These are phyloP conservation scores for Aspergillus phoenicis DNA, from an alignment of 2,329 filamentous ascomycete genomes.

Conservation along the genomic window DNA sequence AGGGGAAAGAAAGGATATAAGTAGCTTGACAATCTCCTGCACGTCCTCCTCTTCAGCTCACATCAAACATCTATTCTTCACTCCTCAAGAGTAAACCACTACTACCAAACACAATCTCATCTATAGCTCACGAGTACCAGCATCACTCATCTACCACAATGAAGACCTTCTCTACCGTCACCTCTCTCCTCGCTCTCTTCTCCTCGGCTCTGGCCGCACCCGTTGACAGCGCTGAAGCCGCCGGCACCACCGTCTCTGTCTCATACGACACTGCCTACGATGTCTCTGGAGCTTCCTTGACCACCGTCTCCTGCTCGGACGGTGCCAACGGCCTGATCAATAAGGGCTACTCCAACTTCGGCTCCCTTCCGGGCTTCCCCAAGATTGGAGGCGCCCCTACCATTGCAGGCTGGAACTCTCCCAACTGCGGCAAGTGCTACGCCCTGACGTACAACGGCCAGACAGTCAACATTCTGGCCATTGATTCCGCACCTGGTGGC, in stretches of 20 bases:
- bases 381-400: constrained; percentile 54
- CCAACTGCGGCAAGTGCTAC: constrained; percentile 58
- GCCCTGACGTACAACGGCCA: constrained; percentile 49
- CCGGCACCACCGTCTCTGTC: constrained; percentile 49
- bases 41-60: neutral
- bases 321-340: constrained; percentile 37
- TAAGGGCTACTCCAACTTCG: constrained; percentile 45
- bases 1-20: constrained; percentile 1
- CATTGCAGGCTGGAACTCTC: constrained; percentile 50
- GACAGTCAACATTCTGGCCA: constrained; percentile 51
- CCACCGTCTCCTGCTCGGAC: constrained; percentile 50
- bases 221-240: constrained; percentile 16
- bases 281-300: constrained; percentile 57
- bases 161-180: constrained; percentile 28
- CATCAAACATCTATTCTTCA: neutral
- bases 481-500: constrained; percentile 50
- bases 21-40: neutral
- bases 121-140: neutral
- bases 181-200: constrained; percentile 26
- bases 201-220: constrained; percentile 28
- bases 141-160: constrained; percentile 19
- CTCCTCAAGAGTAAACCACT: neutral
- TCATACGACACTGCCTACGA: constrained; percentile 76
- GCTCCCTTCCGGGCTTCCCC: constrained; percentile 50
- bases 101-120: neutral